Base-by-base conservation (phyloP, 306 rosid genomes). In the Leucaena leucocephala region DNA sequence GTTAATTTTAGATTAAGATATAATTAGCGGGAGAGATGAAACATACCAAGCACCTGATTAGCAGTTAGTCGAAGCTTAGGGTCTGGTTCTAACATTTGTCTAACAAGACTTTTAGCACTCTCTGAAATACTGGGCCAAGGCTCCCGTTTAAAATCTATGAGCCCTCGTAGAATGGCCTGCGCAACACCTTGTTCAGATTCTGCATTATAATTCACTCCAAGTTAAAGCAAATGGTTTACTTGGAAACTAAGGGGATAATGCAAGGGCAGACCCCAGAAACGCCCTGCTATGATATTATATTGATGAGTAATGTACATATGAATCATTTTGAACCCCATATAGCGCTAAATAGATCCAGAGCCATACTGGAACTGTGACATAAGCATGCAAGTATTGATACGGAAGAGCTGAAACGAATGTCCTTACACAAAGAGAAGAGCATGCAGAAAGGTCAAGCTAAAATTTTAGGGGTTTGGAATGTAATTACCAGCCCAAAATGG, bases 181-280 rank as follows among this genome's bases (percentile, higher is more conserved):
- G 97, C 95, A 89, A 92, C 93, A 68, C 93, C 94, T 81, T 96
- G 99, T 85, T 96, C 99, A 82, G 99, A 91, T 87, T 96, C 99
- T 96, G 95, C 86, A 82, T 76, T 33, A 80, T 80, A 87, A 84
- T 72, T 69, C 80, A 59, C 78, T 69, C 64, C 77, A 38, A 59
- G 74, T 71, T 78, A 50, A 78, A 79, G 71, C 13, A 40, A 64
- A 75, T 44, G 17, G 42, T 16, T 73, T 58, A 58, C 12, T 11
- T 33, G 21, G 14, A 48, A 42, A 14, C 63, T 50, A 5, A 21
- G 76, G 78, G 48, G 27, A 73, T 50, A 52, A 80, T 62, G 43
- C 13, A 42, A 17, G 12, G 8, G 5, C n/a, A 52, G 63, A 43
- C 21, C 50, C 68, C 59, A 13, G 62, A 72, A 45, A 48, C 39